Conservation (phyloP, 306 rosid species). For the Rubus idaeus region DNA sequence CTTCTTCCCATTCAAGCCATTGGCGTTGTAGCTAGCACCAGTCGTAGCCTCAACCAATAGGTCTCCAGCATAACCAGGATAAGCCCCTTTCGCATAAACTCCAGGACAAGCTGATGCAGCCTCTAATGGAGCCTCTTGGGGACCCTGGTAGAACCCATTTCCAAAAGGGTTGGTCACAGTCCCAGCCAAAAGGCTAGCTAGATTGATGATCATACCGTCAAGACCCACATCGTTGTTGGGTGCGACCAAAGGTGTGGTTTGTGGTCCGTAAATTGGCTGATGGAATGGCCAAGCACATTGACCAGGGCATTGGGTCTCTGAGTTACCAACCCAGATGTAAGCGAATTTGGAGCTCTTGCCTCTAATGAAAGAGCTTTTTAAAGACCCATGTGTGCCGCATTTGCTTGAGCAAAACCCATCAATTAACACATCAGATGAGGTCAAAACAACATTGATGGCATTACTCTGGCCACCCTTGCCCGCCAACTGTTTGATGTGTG, state of each 20-base stretch:
- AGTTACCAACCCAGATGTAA: constrained; percentile 72
- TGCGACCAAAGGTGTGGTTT: constrained; percentile 46
- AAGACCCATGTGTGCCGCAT: constrained; percentile 47
- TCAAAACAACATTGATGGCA: constrained; percentile 57
- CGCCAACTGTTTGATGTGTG: constrained; percentile 33
- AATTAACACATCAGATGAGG: constrained; percentile 33
- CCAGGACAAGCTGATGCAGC: constrained; percentile 72
- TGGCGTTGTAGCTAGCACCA: constrained; percentile 68
- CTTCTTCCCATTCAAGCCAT: constrained; percentile 50
- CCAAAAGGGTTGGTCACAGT: constrained; percentile 65
- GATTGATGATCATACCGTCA: constrained; percentile 66
- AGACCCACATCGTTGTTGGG: constrained; percentile 72
- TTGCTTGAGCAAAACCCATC: constrained; percentile 40
- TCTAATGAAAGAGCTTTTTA: constrained; percentile 13
- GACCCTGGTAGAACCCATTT: constrained; percentile 70
- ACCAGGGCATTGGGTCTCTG: constrained; percentile 68
- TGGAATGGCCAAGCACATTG: constrained; percentile 89
- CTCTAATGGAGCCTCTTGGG: constrained; percentile 67
- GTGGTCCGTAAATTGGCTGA: constrained; percentile 82
- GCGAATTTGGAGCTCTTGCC: constrained; percentile 43
- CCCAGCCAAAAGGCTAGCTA: constrained; percentile 67
- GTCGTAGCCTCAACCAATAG: constrained; percentile 49
- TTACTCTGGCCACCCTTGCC: constrained; percentile 40
- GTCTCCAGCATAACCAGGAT: constrained; percentile 69
- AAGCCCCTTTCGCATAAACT: constrained; percentile 64